Conservation (phyloP, 169 alveolate genomes). For the Besnoitia besnoiti region DNA sequence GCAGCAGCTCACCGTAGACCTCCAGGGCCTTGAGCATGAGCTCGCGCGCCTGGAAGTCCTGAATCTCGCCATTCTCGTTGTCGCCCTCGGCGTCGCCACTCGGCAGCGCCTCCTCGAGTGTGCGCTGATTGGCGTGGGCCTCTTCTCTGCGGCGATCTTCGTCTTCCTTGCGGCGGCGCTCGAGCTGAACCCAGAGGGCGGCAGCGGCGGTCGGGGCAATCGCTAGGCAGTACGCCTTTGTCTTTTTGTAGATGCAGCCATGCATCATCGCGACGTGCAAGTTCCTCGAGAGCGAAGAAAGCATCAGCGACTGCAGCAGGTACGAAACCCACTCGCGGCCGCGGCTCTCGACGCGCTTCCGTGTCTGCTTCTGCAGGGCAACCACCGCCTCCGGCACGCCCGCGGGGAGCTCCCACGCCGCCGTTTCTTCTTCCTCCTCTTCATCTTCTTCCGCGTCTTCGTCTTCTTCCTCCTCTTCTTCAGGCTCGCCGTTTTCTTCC, state of each 20-base stretch:
- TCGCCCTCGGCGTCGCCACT: not conserved
- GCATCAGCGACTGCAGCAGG: constrained; percentile 52
- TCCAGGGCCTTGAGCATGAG: not conserved
- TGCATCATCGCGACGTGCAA: constrained; percentile 14
- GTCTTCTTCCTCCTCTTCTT: not conserved
- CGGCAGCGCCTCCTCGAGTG: not conserved
- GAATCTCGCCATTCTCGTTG: not conserved
- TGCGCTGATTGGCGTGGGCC: not conserved
- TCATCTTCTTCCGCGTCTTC: constrained; percentile 43
- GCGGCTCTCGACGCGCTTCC: not conserved
- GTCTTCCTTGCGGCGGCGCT: not conserved
- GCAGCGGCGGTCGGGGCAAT: constrained; percentile 18
- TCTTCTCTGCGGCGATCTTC: not conserved
- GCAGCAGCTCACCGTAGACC: not conserved
- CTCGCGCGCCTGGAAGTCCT: not conserved
- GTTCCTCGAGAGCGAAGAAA: not conserved
- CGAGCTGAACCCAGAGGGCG: constrained; percentile 31
- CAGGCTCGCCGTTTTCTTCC: not conserved
- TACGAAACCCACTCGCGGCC: constrained; percentile 20
- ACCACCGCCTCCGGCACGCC: not conserved
- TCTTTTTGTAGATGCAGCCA: not conserved
- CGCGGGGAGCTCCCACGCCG: not conserved
- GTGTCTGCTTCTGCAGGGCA: not conserved
- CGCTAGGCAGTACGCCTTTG: constrained; percentile 34
- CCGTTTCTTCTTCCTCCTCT: not conserved